Evolutionary conservation across 2,329 filamentous ascomycete genomes (phyloP), one percentile per base, ranked within the genome.

Genomic region (Graphilbum sp.): DNA sequence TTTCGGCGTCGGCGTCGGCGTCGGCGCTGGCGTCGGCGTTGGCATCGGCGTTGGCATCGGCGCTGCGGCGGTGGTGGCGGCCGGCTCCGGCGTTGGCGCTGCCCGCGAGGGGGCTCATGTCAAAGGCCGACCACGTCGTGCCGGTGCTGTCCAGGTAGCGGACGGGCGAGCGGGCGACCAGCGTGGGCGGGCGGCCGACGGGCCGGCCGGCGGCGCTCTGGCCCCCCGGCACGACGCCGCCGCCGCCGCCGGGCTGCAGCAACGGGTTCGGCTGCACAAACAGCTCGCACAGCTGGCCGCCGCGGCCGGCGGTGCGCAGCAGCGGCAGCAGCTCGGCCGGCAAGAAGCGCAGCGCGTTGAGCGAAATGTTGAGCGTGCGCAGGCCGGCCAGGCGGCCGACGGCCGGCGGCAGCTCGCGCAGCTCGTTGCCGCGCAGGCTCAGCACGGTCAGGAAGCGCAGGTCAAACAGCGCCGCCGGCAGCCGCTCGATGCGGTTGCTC

Each of bases 211-310:
- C 11, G n/a, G 7, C 7, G 5, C 7, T 12, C 5, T 7, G n/a
- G 30, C 13, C 5, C 5, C 15, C 4, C 7, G 8, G 5, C 5
- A 9, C 11, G 17, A 15, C 18, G 16, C n/a, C 12, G 21, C 17
- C 13, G 13, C 33, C 18, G 23, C 10, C 30, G 24, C 12, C 12
- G 24, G 16, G 16, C 37, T 64, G 55, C 39, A 67, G 58, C 42
- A 79, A 75, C 0, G 72, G 71, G 48, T 83, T 84, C 1, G 77
- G 76, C 39, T 72, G 66, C 3, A 77, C 46, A 20, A 59, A 60
- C n/a, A 82, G 54, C 5, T 61, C 61, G 12, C 54, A 51, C n/a
- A 79, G 58, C 17, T 60, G 63, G 34, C 59, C 53, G 0, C 55
- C 50, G 10, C 54, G 49, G 24, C 58, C 54, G 5, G 13, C 27